Base-by-base conservation (phyloP, 139 green algal species). In the Edaphochlamys debaryana region DNA sequence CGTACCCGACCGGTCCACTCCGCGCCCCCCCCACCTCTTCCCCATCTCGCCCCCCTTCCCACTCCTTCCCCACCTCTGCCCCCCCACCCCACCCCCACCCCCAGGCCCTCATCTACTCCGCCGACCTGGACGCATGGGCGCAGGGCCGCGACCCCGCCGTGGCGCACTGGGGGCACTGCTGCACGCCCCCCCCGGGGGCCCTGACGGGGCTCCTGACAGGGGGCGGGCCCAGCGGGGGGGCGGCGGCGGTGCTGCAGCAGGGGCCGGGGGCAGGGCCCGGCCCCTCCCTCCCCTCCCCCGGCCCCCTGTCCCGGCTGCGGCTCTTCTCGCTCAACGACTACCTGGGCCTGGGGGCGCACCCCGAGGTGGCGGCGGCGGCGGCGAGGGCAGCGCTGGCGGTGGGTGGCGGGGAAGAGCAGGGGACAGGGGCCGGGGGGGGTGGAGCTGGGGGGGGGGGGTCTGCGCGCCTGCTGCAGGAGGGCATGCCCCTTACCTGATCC, bases 261-360 rank as follows among this genome's bases (percentile, higher is more conserved):
- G 2, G 2, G 50, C 6, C 9, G 2, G 20, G 23, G 50, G 52
- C 19, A 6, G 56, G 56, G 56, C 3, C 19, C 25, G 23, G 17
- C 52, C 17, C 17, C 70, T 15, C 54, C 50, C 30, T 22, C 67
- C 13, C 6, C 22, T 37, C 32, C 70, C 20, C 56, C 29, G 32
- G 27, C n/a, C 15, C 52, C 41, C 40, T 94, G 38, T 42, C 70
- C 23, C 85, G 38, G n/a, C 56, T 97, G 1, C 92, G 73, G 40
- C 90, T 98, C 30, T 98, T 98, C 82, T 93, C 88, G 42, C 73
- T 91, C 23, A 99, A 99, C 80, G 97, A 99, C 82, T 99, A 99
- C 82, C 72, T 99, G 38, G 97, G 97, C 0, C 90, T 99, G 20
- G 95, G 93, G 23, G 90, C 87, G 0, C 96, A 99, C 89, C 91